Evolutionary conservation across 306 rosid genomes (phyloP), one percentile per base, ranked within the genome.

Genomic region (Herpetospermum pedunculosum): DNA sequence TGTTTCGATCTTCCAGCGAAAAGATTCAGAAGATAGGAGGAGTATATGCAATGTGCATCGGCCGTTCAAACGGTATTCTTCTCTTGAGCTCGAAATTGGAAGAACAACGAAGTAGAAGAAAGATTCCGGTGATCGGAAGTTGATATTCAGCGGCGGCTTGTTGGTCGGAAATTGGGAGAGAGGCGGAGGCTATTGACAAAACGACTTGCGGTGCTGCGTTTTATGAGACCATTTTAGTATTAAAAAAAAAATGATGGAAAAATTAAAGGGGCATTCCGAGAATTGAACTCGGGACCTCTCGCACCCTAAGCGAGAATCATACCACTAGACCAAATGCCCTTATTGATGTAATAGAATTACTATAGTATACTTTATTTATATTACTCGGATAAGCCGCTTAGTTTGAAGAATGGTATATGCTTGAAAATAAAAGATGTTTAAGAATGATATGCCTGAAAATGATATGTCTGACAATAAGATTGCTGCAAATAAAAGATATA

Each of bases 251-350:
- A 3, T 40, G 46, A 40, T 44, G 5, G 1, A 46, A 13, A 4
- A 46, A 13, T 13, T 6, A 4, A 15, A 46, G 72, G 72, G 71
- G 72, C 72, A 65, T 65, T 65, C 72, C 72, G 72, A 65, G 72
- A 65, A 65, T 65, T 65, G 72, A 65, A 65, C 72, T 65, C 72
- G 72, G 72, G 72, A 65, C 72, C 72, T 65, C 72, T 65, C 50
- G 72, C 72, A 65, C 72, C 72, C 72, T 65, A 65, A 65, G 72
- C 72, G 72, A 65, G 72, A 65, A 65, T 65, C 72, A 65, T 65
- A 65, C 72, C 50, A 65, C 72, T 65, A 65, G 72, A 65, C 72
- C 72, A 65, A 65, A 65, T 65, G 50, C 50, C 72, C 50, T 48
- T 34, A n/a, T n/a, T n/a, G n/a, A n/a, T n/a, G n/a, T n/a, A n/a